These are phyloP conservation scores for Aspergillus sp. DNA, from an alignment of 2,329 filamentous ascomycete genomes.

Conservation along the genomic window DNA sequence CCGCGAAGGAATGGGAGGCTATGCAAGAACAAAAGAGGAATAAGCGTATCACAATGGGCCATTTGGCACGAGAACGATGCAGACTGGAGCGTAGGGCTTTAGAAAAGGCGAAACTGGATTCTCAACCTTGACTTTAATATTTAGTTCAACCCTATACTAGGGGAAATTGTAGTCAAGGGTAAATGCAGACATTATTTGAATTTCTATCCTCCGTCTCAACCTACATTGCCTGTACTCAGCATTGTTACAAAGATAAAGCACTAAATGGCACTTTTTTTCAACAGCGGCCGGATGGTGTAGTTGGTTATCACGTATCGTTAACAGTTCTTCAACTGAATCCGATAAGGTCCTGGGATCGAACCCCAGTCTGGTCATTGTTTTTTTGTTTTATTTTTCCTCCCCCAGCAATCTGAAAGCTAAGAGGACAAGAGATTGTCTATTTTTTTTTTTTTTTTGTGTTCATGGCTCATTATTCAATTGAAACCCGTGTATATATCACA, in stretches of 20 bases:
- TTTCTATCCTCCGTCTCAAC: too few species aligned
- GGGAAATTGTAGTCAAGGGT: too few species aligned
- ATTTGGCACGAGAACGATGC: conserved; percentile 5
- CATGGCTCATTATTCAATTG: neutral
- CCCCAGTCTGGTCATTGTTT: conserved; percentile 4
- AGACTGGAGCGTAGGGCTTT: too few species aligned
- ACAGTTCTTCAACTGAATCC: conserved; percentile 12
- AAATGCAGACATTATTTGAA: too few species aligned
- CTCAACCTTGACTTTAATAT: too few species aligned
- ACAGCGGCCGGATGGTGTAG: conserved; percentile 23
- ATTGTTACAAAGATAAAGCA: neutral
- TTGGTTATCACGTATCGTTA: conserved; percentile 30
- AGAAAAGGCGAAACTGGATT: too few species aligned
- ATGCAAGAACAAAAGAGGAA: conserved; percentile 3
- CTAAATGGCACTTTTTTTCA: neutral
- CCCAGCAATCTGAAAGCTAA: too few species aligned
- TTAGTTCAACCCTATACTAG: too few species aligned
- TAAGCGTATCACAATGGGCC: conserved; percentile 7
- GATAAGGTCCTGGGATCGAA: conserved; percentile 7
- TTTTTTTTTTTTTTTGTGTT: neutral
- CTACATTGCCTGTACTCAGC: too few species aligned
- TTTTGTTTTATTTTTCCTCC: neutral
- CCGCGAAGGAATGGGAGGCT: conserved; percentile 7
- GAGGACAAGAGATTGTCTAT: neutral
- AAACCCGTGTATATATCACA: neutral